Base-by-base conservation (phyloP, 306 rosid species). In the Senna siamea region DNA sequence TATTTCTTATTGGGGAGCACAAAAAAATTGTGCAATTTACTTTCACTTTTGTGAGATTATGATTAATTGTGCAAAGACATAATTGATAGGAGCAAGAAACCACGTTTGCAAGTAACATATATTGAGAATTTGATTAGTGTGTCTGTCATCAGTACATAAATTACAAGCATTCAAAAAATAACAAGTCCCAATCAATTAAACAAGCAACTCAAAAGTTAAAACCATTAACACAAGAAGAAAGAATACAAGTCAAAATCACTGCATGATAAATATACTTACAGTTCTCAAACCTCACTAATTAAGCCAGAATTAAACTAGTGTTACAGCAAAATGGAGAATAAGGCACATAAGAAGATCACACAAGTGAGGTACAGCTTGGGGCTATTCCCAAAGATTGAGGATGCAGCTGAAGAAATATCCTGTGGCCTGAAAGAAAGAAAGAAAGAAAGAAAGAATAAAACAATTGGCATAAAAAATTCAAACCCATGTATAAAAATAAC, bases 151-250 rank as follows among this genome's bases (percentile, higher is more conserved):
- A 53, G 80, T 69, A 85, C 88, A 80, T 61, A 57, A 78, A 58
- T 74, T 71, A 67, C 41, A 78, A 81, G 81, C 76, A 86, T 68
- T 80, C 74, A 90, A 87, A 85, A 92, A 90, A 90, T 87, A 77
- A 84, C 81, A 76, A 67, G 67, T 77, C 81, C 83, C 81, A 64
- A 82, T 73, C 69, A 82, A 87, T 78, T 70, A 78, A 83, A 63
- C 77, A 44, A 34, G 83, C 75, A 79, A 72, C 81, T 26, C 30
- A 26, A 26, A 26, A 1, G 1, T 26, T 3, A 32, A 51, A 71
- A 54, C 41, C 73, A 75, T 71, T 52, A 44, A 60, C 70, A 74
- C 60, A 81, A 80, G 35, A 26, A 53, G 59, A 35, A 62, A 67
- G 81, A 84, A 76, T 82, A 83, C 64, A 73, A 78, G 85, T 81